These are phyloP conservation scores for Eucalyptus decipiens DNA, from an alignment of 345 rosid genomes.

Conservation along the genomic window DNA sequence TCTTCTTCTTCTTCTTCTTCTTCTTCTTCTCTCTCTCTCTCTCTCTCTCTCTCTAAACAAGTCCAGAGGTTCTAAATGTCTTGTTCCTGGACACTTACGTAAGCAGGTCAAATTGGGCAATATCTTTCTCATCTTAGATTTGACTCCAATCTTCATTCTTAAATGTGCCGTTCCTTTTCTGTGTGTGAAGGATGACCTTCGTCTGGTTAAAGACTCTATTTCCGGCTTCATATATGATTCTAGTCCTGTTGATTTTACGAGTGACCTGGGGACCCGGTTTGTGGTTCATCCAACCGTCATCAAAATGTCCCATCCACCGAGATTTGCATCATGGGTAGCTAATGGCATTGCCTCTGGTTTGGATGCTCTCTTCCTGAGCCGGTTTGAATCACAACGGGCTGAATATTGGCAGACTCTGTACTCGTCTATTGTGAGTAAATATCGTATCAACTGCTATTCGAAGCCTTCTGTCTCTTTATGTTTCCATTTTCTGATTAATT, in stretches of 20 bases:
- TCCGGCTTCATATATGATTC: slow-evolving; percentile 81
- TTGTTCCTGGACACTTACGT: background rate
- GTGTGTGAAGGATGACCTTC: slow-evolving; percentile 49
- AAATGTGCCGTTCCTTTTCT: background rate
- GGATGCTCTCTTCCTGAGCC: slow-evolving; percentile 71
- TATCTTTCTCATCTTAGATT: background rate
- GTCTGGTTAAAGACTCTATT: slow-evolving; percentile 56
- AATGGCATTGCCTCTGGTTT: slow-evolving; percentile 65
- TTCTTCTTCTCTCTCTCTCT: too few relatives aligned
- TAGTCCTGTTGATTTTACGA: slow-evolving; percentile 80
- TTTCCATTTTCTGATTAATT: background rate
- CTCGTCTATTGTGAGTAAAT: slow-evolving; percentile 67
- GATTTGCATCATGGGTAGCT: slow-evolving; percentile 57
- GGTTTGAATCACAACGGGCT: slow-evolving; percentile 87
- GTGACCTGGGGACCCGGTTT: slow-evolving; percentile 65
- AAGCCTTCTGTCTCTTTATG: background rate
- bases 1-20: too few relatives aligned
- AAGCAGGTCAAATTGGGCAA: background rate
- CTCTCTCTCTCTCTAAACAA: background rate
- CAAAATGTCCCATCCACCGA: slow-evolving; percentile 61
- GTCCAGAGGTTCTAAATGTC: background rate
- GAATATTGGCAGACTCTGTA: slow-evolving; percentile 93
- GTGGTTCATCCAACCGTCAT: slow-evolving; percentile 71
- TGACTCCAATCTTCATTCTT: background rate
- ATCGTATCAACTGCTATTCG: background rate